A percentile compares a stretch with the other conserved stretches of the same genome.
Conservation (phyloP, 352 stramenopile species). For the Pythium coloratum region DNA sequence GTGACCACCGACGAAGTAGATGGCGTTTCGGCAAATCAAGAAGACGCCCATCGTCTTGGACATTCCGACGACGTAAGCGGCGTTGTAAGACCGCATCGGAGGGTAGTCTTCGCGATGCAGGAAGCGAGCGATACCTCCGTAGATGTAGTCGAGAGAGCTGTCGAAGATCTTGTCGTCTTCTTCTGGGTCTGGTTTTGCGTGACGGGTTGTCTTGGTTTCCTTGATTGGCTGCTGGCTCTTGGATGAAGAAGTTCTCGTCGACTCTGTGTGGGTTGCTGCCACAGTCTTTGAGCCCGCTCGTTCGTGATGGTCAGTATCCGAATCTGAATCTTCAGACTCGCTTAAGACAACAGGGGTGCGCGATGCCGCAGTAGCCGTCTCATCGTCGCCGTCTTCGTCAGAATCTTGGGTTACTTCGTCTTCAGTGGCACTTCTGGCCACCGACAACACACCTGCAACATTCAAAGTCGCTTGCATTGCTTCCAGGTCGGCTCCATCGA, state of each 20-base stretch:
- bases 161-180: conserved; percentile 37
- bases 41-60: conserved; percentile 57
- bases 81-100: conserved; percentile 59
- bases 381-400: conserved; percentile 40
- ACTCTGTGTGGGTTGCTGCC: not conserved
- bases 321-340: conserved; percentile 28
- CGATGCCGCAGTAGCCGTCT: not conserved
- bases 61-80: conserved; percentile 61
- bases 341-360: conserved; percentile 1
- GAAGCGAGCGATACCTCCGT: conserved; percentile 61
- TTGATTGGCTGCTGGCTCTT: not conserved
- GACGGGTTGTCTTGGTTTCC: not conserved
- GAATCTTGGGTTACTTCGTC: conserved; percentile 25
- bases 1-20: conserved; percentile 78
- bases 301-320: conserved; percentile 8
- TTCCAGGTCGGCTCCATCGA: conserved; percentile 34
- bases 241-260: not conserved
- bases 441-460: not conserved
- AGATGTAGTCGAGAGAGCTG: conserved; percentile 51
- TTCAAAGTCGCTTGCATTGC: conserved; percentile 29
- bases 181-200: not conserved
- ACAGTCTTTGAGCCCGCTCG: not conserved
- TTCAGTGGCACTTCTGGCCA: not conserved
- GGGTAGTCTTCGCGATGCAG: conserved; percentile 64
- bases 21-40: conserved; percentile 41